Evolutionary conservation across 148 eudicot genomes (phyloP).

Genomic region (Rhododendron henanense): DNA sequence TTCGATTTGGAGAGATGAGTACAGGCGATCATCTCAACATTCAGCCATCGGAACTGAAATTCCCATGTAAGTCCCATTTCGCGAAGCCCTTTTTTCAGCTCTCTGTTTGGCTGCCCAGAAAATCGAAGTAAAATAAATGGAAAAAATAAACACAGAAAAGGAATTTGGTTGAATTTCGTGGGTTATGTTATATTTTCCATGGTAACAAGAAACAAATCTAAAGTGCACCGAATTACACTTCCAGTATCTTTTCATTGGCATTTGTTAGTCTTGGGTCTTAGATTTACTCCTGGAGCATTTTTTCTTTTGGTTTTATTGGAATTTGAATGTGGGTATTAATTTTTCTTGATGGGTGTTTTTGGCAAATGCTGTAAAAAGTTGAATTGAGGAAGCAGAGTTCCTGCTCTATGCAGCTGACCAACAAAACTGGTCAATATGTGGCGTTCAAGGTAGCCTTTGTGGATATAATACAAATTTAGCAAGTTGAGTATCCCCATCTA

Average conservation of each 20-base stretch:
- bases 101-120: conserved; percentile 1
- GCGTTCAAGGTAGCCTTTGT: conserved; percentile 63
- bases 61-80: conserved; percentile 47
- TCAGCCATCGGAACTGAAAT: conserved; percentile 67
- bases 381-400: conserved; percentile 49
- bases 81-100: not conserved
- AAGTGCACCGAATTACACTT: not conserved
- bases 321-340: conserved; percentile 16
- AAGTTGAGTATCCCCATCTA: conserved; percentile 7
- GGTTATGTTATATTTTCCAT: not conserved
- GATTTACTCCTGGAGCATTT: not conserved
- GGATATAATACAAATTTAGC: not conserved
- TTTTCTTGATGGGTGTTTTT: conserved; percentile 23
- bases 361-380: conserved; percentile 30
- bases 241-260: too few relatives aligned
- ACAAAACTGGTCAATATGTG: conserved; percentile 52
- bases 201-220: not conserved
- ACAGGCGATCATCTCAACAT: conserved; percentile 60
- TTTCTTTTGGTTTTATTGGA: not conserved
- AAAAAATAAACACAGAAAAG: not conserved
- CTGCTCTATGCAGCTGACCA: conserved; percentile 53
- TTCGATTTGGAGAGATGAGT: conserved; percentile 32
- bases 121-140: not conserved
- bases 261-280: not conserved
- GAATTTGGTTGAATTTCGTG: not conserved